Base-by-base conservation (phyloP, 257 asterid genomes). In the Scutellaria minor region DNA sequence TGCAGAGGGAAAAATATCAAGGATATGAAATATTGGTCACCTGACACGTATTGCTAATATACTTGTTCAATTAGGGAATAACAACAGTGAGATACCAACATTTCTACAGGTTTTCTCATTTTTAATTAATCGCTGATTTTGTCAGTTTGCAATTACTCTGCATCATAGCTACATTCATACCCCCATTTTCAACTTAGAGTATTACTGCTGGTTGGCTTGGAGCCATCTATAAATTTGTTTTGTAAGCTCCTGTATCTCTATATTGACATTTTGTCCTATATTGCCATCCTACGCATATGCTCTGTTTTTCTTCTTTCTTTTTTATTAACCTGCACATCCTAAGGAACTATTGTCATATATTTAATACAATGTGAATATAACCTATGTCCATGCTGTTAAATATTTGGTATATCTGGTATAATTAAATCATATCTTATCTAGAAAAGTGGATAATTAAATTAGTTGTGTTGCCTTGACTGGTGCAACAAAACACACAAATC, bases 1-100 rank as follows among this genome's bases (percentile, higher is more conserved):
- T n/a, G 82, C 80, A 13, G 90, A 85, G 79, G 92, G 90, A 74
- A 90, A 79, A 81, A 57, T 78, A 67, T 83, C 96, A 46, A 90
- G 98, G 80, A 82, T 85, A 69, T 96, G 96, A 50, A 92, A 90
- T 82, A 85, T 89, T 74, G 98, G 98, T 74, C 96, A 92, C 68
- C 56, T 90, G 63, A 90, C 96, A 42, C 98, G 92, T 69, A 85
- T 90, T 67, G 89, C 96, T 76, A 90, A 90, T 83, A 92, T 88
- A 82, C 84, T 92, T 80, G 79, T 88, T 47, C 94, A 86, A 44
- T 72, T 88, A 78, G 96, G 85, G 74, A 84, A 79, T 77, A 80
- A 39, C 77, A 83, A 75, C 82, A 81, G 71, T 5, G 82, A 77
- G 58, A 77, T 92, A 74, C 88, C 86, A 66, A 74, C 86, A 62